These are phyloP conservation scores for Arctium lappa DNA, from an alignment of 129 eudicot genomes.

Conservation along the genomic window DNA sequence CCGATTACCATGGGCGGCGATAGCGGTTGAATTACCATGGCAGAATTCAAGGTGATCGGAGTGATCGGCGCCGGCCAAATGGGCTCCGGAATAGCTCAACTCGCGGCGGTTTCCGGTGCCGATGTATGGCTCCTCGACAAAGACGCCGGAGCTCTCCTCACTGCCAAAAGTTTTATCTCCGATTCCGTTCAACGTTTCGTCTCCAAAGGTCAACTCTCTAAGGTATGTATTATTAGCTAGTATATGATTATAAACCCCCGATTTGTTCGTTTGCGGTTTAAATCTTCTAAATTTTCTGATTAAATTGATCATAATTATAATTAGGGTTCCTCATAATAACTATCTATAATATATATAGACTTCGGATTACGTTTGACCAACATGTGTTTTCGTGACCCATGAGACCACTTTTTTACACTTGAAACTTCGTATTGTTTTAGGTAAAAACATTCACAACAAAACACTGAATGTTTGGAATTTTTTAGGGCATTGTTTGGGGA, in stretches of 20 bases:
- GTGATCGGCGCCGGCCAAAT: conserved; percentile 97
- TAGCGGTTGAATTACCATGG: conserved; percentile 17
- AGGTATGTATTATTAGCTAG: conserved; percentile 35
- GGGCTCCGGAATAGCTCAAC: conserved; percentile 97
- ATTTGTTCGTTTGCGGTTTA: neutral
- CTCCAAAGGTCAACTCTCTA: conserved; percentile 60
- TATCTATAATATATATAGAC: too few species aligned
- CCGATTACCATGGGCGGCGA: neutral
- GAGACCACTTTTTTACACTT: too few species aligned
- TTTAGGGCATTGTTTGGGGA: too few species aligned
- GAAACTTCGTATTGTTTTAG: too few species aligned
- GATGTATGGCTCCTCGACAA: conserved; percentile 71
- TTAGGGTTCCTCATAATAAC: conserved; percentile 3
- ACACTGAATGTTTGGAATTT: too few species aligned
- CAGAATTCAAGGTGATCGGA: conserved; percentile 55
- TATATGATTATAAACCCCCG: neutral
- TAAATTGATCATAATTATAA: neutral
- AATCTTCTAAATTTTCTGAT: neutral
- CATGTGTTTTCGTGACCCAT: too few species aligned
- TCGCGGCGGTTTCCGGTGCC: conserved; percentile 70
- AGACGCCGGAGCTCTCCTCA: conserved; percentile 48
- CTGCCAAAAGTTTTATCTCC: conserved; percentile 46
- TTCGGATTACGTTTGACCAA: too few species aligned
- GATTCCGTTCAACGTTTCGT: conserved; percentile 62
- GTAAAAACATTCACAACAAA: too few species aligned